These are phyloP conservation scores for Crassisporium funariophilum DNA, from an alignment of 768 basidiomycete species.

Conservation along the genomic window DNA sequence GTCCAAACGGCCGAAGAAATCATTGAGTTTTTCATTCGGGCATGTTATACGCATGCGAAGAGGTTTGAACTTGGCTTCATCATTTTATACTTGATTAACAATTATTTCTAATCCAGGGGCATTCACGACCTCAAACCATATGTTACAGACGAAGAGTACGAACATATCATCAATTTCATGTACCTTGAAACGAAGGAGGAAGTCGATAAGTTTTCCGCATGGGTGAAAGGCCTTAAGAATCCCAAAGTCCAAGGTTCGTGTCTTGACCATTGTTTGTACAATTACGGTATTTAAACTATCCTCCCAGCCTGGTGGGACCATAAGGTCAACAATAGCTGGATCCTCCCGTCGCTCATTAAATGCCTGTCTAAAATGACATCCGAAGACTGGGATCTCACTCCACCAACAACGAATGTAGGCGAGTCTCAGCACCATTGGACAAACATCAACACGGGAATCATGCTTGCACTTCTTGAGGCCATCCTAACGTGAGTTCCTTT, in stretches of 20 bases:
- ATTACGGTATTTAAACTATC: neutral
- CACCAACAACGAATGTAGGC: conserved; percentile 21
- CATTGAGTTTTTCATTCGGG: conserved; percentile 9
- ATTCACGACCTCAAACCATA: conserved; percentile 6
- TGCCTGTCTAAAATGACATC: conserved; percentile 14
- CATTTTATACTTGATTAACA: neutral
- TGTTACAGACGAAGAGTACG: conserved; percentile 5
- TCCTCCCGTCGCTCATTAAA: conserved; percentile 21
- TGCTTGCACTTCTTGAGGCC: conserved; percentile 18
- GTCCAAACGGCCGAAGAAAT: conserved; percentile 8
- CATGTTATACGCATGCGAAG: conserved; percentile 11
- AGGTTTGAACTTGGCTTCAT: conserved; percentile 3
- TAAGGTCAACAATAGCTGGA: conserved; percentile 20
- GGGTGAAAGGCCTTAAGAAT: conserved; percentile 2
- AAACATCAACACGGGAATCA: conserved; percentile 17
- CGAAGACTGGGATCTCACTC: conserved; percentile 18
- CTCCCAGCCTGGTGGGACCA: conserved; percentile 25
- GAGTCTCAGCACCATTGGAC: conserved; percentile 24
- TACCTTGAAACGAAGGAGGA: conserved; percentile 11
- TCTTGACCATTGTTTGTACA: neutral
- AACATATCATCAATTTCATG: conserved; percentile 11
- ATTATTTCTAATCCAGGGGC: conserved; percentile 3
- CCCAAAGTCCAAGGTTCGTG: conserved; percentile 12
- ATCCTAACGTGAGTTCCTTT: conserved; percentile 10
- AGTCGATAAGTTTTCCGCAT: conserved; percentile 4